Percentiles rank a stretch among this genome's conserved stretches.
phyloP scores from a whole-genome alignment of 176 grass and related monocot species.

The Juncus inflexus region DNA sequence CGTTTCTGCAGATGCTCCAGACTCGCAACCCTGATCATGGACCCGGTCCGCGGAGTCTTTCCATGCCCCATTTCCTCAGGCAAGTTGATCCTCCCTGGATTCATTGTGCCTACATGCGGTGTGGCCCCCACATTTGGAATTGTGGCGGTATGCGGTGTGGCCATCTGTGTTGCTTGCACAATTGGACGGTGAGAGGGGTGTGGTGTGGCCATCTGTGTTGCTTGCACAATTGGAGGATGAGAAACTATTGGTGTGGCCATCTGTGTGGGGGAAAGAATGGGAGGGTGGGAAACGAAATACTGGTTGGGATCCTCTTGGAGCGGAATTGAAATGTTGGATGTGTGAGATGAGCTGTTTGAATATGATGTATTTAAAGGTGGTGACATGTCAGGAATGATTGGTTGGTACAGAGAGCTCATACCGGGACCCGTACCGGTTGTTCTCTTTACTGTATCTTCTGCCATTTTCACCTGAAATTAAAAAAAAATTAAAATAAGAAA shows the following conservation, averaged over 20 bases:
- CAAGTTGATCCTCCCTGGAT: neutral
- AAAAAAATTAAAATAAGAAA: too few species aligned
- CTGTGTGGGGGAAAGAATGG: neutral
- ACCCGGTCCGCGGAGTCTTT: constrained; percentile 32
- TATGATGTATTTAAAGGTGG: constrained; percentile 48
- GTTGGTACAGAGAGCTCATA: constrained; percentile 3
- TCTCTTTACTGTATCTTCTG: constrained; percentile 56
- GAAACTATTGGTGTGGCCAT: neutral
- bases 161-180: too few species aligned
- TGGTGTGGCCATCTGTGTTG: too few species aligned
- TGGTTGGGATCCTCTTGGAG: constrained; percentile 26
- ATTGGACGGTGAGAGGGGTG: too few species aligned
- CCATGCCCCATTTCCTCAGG: constrained; percentile 4
- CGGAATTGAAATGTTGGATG: constrained; percentile 15
- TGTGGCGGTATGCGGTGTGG: too few species aligned
- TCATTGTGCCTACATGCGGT: neutral
- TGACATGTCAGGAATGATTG: constrained; percentile 43
- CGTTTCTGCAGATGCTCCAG: constrained; percentile 39
- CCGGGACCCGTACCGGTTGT: constrained; percentile 19
- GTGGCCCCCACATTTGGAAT: too few species aligned
- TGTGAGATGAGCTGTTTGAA: constrained; percentile 29
- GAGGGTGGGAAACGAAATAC: constrained; percentile 19
- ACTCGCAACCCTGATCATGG: constrained; percentile 27
- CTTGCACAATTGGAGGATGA: too few species aligned
- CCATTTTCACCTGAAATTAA: constrained; percentile 78